Conservation (phyloP, 2,329 filamentous ascomycete species). For the Scolecobasidium constrictum region DNA sequence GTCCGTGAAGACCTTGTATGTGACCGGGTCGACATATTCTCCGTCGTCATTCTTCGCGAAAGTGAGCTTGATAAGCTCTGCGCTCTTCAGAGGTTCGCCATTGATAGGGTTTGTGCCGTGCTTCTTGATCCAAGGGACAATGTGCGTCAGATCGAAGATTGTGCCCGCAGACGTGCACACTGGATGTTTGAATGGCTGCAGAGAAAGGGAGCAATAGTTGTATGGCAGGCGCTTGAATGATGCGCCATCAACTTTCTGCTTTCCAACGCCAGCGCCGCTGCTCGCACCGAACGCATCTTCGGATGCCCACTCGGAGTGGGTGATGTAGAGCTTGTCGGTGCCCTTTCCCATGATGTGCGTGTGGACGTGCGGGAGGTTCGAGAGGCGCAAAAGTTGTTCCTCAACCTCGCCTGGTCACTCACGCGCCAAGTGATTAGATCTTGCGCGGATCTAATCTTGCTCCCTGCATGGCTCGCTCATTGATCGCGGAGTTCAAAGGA, state of each 20-base stretch:
- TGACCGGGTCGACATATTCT: constrained; percentile 92
- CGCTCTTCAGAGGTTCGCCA: constrained; percentile 64
- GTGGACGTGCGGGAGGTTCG: no score
- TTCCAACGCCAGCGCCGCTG: constrained; percentile 54
- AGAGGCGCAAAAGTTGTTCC: no score
- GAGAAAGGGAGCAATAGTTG: constrained; percentile 93
- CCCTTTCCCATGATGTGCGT: constrained; percentile 13
- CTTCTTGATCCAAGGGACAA: constrained; percentile 87
- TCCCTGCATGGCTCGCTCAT: no score
- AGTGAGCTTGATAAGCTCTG: constrained; percentile 81
- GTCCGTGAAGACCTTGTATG: constrained; percentile 94
- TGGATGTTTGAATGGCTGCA: constrained; percentile 90
- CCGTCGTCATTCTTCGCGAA: constrained; percentile 86
- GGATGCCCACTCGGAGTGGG: constrained; percentile 95
- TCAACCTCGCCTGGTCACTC: no score
- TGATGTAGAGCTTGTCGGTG: constrained; percentile 52
- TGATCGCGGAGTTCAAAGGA: no score
- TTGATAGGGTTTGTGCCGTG: constrained; percentile 86
- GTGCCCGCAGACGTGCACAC: constrained; percentile 82
- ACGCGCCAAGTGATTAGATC: neutral
- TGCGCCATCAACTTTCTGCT: constrained; percentile 42
- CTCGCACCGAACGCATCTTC: constrained; percentile 79
- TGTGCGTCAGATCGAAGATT: constrained; percentile 92
- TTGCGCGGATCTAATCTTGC: neutral
- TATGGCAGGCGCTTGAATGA: constrained; percentile 85